These are phyloP conservation scores for Beauveria rudraprayagi DNA, from an alignment of 2,329 filamentous ascomycete species.

Conservation along the genomic window DNA sequence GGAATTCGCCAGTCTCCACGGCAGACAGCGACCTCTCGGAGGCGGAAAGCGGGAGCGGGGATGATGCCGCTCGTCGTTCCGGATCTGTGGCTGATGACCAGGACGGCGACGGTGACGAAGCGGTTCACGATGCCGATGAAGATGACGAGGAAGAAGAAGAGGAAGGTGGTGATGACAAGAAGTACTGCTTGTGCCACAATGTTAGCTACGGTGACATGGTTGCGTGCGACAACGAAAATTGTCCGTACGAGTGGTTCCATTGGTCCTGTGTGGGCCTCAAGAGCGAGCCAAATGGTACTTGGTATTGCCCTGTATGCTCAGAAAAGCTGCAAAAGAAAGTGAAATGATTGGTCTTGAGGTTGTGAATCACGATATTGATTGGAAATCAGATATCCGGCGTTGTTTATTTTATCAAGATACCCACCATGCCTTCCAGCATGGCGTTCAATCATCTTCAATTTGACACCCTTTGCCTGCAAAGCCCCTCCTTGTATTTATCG, in stretches of 20 bases:
- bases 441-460: neutral
- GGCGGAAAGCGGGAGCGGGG: conserved; percentile 47
- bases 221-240: conserved; percentile 76
- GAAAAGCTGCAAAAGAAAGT: conserved; percentile 41
- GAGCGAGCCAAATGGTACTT: conserved; percentile 58
- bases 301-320: conserved; percentile 58
- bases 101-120: conserved; percentile 42
- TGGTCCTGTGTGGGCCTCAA: conserved; percentile 66
- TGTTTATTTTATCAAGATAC: neutral
- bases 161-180: conserved; percentile 67
- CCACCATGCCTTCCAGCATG: neutral
- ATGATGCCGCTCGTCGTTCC: conserved; percentile 33
- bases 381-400: neutral
- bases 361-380: neutral
- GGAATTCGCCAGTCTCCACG: conserved; percentile 55
- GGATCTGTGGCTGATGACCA: conserved; percentile 27
- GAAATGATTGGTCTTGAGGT: neutral
- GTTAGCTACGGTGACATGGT: conserved; percentile 86
- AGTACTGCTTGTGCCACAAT: conserved; percentile 77
- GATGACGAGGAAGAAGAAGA: conserved; percentile 62
- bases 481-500: neutral
- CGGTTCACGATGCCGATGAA: conserved; percentile 46
- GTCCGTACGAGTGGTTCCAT: conserved; percentile 81
- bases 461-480: neutral
- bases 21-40: conserved; percentile 59